Base-by-base conservation (phyloP, 1,284 basidiomycete species). In the Trichosporon inkin region DNA sequence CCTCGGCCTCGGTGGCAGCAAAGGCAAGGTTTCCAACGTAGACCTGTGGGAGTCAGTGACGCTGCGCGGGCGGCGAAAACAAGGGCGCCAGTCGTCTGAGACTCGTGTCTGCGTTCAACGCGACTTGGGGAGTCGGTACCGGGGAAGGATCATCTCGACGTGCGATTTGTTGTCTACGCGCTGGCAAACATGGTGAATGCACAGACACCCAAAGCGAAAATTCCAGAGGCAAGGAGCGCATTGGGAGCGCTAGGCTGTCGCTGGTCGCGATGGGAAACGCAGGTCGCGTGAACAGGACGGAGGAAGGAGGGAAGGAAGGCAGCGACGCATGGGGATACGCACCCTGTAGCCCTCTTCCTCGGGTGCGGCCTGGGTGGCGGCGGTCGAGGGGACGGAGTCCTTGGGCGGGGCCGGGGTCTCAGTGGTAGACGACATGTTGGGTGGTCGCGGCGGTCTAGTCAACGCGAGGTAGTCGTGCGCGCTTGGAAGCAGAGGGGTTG, bases 21-120 rank as follows among this genome's bases (percentile, higher is more conserved):
- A 67, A 78, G 35, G 76, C 56, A 54, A 79, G 71, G 68, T 79
- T 79, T 35, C 76, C 77, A 53, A 79, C 64, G 68, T 76, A 75
- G 60, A 79, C 74, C 77, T 79, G 55, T 28, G 34, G 11, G n/a
- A n/a, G 51, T 58, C 16, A 58, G 57, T 20, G 35, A 44, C 37
- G 44, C 37, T 32, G 54, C 49, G 40, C 47, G 17, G 47, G 20
- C 17, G 11, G 28, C 7, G 22, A 8, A 49, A n/a, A n/a, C n/a
- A 10, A 7, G 24, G 0, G 19, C 38, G 49, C 59, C 32, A 62
- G 60, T 41, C 16, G 24, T 53, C 24, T 40, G 44, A 24, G 28
- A 34, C 36, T 36, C 49, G 44, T 24, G 19, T 53, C 32, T 8
- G 5, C 8, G 28, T 32, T 8, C 28, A 32, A 5, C 28, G 28